A percentile compares a stretch with the other conserved stretches of the same genome.
phyloP scores from a whole-genome alignment of 2,329 filamentous ascomycete genomes.

The Bipolaris zeicola region DNA sequence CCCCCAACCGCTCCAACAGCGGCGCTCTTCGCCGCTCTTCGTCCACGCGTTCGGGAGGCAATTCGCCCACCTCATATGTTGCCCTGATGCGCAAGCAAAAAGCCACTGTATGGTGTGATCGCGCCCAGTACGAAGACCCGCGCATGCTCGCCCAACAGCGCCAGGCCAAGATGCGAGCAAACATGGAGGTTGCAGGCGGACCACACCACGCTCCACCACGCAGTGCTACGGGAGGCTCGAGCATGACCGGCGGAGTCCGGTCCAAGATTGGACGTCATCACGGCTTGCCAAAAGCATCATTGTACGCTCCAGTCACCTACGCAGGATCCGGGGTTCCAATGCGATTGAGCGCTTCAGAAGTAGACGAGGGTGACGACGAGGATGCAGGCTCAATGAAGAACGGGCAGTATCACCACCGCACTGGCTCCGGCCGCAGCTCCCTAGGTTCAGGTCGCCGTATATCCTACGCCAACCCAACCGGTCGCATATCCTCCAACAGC shows the following conservation, averaged over 20 bases:
- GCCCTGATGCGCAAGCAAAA: slow-evolving; percentile 96
- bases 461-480: slow-evolving; percentile 48
- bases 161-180: slow-evolving; percentile 84
- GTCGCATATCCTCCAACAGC: slow-evolving; percentile 58
- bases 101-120: slow-evolving; percentile 97
- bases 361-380: slow-evolving; percentile 85
- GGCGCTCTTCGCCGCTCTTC: slow-evolving; percentile 71
- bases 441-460: slow-evolving; percentile 52
- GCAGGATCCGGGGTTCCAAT: slow-evolving; percentile 84
- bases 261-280: slow-evolving; percentile 85
- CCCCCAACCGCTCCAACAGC: slow-evolving; percentile 55
- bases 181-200: slow-evolving; percentile 78
- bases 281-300: slow-evolving; percentile 76
- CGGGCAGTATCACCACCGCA: slow-evolving; percentile 66
- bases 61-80: slow-evolving; percentile 77
- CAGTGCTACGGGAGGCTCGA: slow-evolving; percentile 47
- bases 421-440: slow-evolving; percentile 75
- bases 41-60: slow-evolving; percentile 75
- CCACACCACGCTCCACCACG: slow-evolving; percentile 44
- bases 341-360: slow-evolving; percentile 91
- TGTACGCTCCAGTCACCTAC: slow-evolving; percentile 78
- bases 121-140: slow-evolving; percentile 89
- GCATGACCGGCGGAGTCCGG: slow-evolving; percentile 61
- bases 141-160: slow-evolving; percentile 80
- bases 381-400: slow-evolving; percentile 58